Conservation (phyloP, 2,329 filamentous ascomycete genomes). For the Fusarium sterilihyphosum region DNA sequence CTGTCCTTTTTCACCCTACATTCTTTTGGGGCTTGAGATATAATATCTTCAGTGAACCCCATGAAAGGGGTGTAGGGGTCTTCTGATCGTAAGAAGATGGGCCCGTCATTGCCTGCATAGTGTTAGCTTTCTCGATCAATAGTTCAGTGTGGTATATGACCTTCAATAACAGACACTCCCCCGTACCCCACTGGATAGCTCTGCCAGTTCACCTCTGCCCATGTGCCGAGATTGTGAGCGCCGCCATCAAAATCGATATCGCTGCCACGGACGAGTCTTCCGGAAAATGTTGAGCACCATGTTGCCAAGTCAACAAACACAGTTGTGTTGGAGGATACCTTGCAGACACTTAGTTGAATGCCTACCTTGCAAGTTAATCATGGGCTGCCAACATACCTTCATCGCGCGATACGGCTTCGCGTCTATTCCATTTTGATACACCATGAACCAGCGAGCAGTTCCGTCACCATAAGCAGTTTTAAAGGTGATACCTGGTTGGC, state of each 20-base stretch:
- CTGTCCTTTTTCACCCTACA: slow-evolving; percentile 23
- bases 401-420: slow-evolving; percentile 36
- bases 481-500: slow-evolving; percentile 27
- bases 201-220: slow-evolving; percentile 30
- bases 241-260: slow-evolving; percentile 20
- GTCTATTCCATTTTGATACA: slow-evolving; percentile 35
- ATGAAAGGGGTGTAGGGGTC: slow-evolving; percentile 12
- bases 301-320: slow-evolving; percentile 29
- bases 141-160: neutral
- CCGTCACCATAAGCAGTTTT: slow-evolving; percentile 4
- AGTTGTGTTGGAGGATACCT: slow-evolving; percentile 27
- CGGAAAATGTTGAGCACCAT: slow-evolving; percentile 19
- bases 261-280: slow-evolving; percentile 31
- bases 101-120: slow-evolving; percentile 26
- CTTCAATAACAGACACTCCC: slow-evolving; percentile 36
- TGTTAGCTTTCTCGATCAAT: neutral
- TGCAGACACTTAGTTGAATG: neutral
- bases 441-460: slow-evolving; percentile 29
- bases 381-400: neutral
- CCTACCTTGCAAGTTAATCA: neutral
- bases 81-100: slow-evolving; percentile 22
- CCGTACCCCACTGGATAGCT: slow-evolving; percentile 26
- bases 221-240: slow-evolving; percentile 34
- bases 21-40: slow-evolving; percentile 13
- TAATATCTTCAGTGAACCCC: slow-evolving; percentile 21